Conservation (phyloP, 495 filamentous ascomycete species). For the Aspergillus steynii region DNA sequence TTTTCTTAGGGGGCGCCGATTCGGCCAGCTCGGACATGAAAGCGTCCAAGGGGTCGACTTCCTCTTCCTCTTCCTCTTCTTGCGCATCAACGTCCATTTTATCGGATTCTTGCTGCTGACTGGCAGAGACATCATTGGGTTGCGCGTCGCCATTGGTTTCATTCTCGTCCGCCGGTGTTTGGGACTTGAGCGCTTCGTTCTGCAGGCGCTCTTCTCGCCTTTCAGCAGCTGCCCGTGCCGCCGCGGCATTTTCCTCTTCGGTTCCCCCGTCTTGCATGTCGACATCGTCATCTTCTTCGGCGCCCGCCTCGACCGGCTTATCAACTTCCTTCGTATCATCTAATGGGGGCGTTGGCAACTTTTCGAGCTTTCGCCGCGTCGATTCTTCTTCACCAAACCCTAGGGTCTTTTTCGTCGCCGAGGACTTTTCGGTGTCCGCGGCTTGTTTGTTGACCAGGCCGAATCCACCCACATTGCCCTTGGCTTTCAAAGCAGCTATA, state of each 20-base stretch:
- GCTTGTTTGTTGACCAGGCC: slow-evolving; percentile 68
- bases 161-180: background rate
- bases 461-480: slow-evolving; percentile 78
- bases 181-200: slow-evolving; percentile 37
- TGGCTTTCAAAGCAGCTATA: slow-evolving; percentile 51
- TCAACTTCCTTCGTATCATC: slow-evolving; percentile 60
- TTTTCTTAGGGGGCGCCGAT: slow-evolving; percentile 43
- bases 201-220: slow-evolving; percentile 70
- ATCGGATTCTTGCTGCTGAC: slow-evolving; percentile 32
- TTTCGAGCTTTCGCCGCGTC: slow-evolving; percentile 81
- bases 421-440: slow-evolving; percentile 63
- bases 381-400: slow-evolving; percentile 88
- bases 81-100: slow-evolving; percentile 39
- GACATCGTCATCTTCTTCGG: slow-evolving; percentile 68
- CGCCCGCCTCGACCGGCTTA: slow-evolving; percentile 59
- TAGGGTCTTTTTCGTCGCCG: slow-evolving; percentile 65
- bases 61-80: slow-evolving; percentile 69
- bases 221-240: slow-evolving; percentile 76
- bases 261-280: slow-evolving; percentile 73
- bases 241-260: slow-evolving; percentile 85
- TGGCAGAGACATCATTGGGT: slow-evolving; percentile 42
- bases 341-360: slow-evolving; percentile 73
- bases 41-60: slow-evolving; percentile 89
- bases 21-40: slow-evolving; percentile 87
- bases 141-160: slow-evolving; percentile 35